These are phyloP conservation scores for Sungouiella blattae DNA, from an alignment of 805 yeast genomes.

Conservation along the genomic window DNA sequence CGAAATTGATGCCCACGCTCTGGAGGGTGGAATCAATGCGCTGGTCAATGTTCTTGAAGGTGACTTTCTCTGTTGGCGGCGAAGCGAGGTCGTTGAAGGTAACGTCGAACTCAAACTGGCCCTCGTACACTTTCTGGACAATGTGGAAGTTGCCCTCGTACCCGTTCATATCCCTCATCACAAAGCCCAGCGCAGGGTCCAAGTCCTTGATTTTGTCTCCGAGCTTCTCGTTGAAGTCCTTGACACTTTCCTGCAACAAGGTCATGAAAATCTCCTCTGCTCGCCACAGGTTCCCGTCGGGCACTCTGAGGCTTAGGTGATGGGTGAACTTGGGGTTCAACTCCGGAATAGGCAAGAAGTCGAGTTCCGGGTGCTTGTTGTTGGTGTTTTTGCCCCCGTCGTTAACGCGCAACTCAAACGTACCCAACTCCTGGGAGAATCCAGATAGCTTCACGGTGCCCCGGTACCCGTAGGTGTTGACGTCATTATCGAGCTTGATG, in stretches of 20 bases:
- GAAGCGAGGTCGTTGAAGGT: slow-evolving; percentile 50
- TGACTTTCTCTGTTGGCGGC: slow-evolving; percentile 33
- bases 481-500: slow-evolving; percentile 24
- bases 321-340: slow-evolving; percentile 60
- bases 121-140: slow-evolving; percentile 72
- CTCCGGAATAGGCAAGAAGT: slow-evolving; percentile 29
- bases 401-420: slow-evolving; percentile 57
- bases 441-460: slow-evolving; percentile 43
- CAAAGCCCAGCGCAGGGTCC: slow-evolving; percentile 49
- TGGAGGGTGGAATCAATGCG: slow-evolving; percentile 30
- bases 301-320: slow-evolving; percentile 66
- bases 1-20: slow-evolving; percentile 52
- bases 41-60: slow-evolving; percentile 30
- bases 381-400: slow-evolving; percentile 44
- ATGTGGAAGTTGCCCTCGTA: slow-evolving; percentile 77
- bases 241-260: slow-evolving; percentile 66
- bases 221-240: slow-evolving; percentile 33
- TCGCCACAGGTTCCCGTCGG: slow-evolving; percentile 70
- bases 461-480: slow-evolving; percentile 23
- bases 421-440: slow-evolving; percentile 60
- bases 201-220: slow-evolving; percentile 19
- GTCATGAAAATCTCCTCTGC: slow-evolving; percentile 74
- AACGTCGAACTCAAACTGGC: slow-evolving; percentile 72
- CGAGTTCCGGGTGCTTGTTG: slow-evolving; percentile 40
- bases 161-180: slow-evolving; percentile 54